Evolutionary conservation across 345 rosid species (phyloP).

Genomic region (Triadica sebifera): DNA sequence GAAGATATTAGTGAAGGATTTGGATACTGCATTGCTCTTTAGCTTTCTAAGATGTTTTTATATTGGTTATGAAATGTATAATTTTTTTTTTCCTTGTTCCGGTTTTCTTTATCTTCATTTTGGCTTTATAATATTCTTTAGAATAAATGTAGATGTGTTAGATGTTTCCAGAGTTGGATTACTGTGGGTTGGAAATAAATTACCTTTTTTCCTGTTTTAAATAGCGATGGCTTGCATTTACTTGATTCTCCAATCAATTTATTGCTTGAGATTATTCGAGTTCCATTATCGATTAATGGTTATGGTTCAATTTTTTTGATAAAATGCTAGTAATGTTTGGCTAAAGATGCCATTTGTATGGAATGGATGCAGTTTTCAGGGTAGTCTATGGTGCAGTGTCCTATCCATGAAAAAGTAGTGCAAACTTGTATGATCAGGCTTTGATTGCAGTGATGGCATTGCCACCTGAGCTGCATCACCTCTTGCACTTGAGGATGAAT

Average conservation of each 20-base stretch:
- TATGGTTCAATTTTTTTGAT: background rate
- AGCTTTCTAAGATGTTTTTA: background rate
- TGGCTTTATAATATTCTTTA: background rate
- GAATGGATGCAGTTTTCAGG: too few relatives aligned
- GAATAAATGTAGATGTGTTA: background rate
- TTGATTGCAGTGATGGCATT: too few relatives aligned
- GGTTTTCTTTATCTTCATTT: background rate
- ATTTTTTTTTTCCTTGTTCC: too few relatives aligned
- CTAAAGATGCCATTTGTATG: too few relatives aligned
- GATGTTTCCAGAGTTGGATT: background rate
- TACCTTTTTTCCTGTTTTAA: background rate
- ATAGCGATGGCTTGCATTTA: background rate
- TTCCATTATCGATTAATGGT: background rate
- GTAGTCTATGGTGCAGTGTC: too few relatives aligned
- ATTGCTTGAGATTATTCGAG: background rate
- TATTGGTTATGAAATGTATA: background rate
- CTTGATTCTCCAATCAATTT: background rate
- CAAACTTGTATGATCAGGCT: too few relatives aligned
- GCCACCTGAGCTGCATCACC: too few relatives aligned
- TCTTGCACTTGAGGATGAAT: too few relatives aligned
- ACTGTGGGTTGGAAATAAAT: background rate
- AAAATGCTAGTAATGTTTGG: background rate
- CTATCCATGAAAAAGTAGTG: too few relatives aligned
- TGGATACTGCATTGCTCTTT: background rate
- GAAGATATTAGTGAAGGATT: slow-evolving; percentile 11